Evolutionary conservation across 345 rosid genomes (phyloP).

Genomic region (Dimocarpus longan): DNA sequence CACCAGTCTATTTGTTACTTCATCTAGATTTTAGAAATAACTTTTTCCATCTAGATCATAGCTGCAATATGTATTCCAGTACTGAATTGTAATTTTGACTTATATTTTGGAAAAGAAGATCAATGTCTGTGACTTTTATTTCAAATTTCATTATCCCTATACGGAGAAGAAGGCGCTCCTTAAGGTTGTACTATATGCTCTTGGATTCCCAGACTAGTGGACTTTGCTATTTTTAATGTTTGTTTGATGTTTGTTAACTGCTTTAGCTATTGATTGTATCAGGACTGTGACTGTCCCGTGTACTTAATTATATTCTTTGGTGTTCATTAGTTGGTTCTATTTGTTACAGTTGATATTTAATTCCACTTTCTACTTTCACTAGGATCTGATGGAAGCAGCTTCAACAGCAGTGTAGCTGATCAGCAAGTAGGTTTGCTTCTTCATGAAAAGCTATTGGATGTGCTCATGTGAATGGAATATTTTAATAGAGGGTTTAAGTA

Average conservation of each 20-base stretch:
- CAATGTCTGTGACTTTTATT: background rate
- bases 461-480: background rate
- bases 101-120: background rate
- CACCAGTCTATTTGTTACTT: background rate
- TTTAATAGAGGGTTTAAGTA: background rate
- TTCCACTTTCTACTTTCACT: conserved; percentile 22
- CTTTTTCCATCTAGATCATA: no score
- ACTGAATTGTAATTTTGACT: background rate
- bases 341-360: conserved; percentile 11
- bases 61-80: background rate
- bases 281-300: background rate
- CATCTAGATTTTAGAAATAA: background rate
- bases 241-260: background rate
- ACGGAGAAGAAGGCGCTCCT: background rate
- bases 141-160: background rate
- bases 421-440: conserved; percentile 71
- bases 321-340: conserved; percentile 3
- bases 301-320: background rate
- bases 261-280: background rate
- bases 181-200: background rate
- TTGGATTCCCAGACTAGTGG: background rate
- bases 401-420: conserved; percentile 92
- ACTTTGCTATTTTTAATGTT: background rate
- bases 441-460: conserved; percentile 22
- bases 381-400: conserved; percentile 86